Conservation (phyloP, 768 basidiomycete genomes). For the Leccinellum albellum region DNA sequence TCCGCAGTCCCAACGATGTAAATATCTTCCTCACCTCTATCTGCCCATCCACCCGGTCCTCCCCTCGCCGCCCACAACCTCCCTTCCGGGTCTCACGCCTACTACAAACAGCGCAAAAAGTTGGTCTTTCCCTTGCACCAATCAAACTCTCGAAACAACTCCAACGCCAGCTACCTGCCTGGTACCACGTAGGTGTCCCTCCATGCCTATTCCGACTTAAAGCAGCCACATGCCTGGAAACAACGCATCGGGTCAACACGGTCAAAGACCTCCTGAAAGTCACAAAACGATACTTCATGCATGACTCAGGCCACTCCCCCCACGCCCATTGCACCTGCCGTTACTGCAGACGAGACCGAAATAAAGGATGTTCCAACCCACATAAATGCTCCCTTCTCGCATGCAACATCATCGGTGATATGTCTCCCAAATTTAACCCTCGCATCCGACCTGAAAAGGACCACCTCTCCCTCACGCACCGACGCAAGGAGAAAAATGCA, state of each 20-base stretch:
- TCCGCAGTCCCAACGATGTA: not conserved
- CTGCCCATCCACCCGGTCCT: not conserved
- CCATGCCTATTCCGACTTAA: not conserved
- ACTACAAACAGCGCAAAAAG: not conserved
- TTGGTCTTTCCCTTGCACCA: not conserved
- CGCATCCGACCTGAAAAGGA: not conserved
- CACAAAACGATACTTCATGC: not conserved
- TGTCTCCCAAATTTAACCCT: not conserved
- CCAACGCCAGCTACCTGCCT: not conserved
- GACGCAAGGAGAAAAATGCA: not conserved
- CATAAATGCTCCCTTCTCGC: not conserved
- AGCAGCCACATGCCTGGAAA: not conserved
- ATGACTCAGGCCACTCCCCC: not conserved
- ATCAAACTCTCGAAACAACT: not conserved
- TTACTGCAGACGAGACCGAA: not conserved
- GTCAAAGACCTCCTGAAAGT: not conserved
- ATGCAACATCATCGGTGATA: not conserved
- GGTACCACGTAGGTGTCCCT: not conserved
- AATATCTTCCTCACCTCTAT: not conserved
- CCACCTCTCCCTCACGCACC: not conserved
- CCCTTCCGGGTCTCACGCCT: accelerated
- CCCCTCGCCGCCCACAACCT: not conserved
- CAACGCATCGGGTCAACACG: not conserved
- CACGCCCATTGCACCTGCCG: not conserved
- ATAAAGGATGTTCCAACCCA: not conserved